Conservation (phyloP, 2,329 filamentous ascomycete species). For the Fusarium nisikadoi region DNA sequence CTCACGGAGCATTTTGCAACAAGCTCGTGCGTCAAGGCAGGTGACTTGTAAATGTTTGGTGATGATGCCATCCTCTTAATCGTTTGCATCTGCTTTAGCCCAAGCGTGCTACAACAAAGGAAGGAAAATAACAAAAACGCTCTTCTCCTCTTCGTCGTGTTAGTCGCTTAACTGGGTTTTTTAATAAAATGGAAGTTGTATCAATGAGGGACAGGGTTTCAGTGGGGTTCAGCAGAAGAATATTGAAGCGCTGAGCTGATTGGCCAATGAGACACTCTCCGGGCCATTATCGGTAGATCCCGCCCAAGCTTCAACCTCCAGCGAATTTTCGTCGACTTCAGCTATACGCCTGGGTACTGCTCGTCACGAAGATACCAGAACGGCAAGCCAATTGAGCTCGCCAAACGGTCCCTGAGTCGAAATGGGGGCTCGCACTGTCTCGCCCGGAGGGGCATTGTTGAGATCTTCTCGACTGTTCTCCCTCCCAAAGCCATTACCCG, state of each 20-base stretch:
- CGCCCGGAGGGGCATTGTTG: slow-evolving; percentile 76
- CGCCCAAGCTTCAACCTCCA: slow-evolving; percentile 33
- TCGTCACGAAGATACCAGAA: slow-evolving; percentile 35
- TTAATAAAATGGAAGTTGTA: slow-evolving; percentile 18
- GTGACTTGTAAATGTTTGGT: slow-evolving; percentile 61
- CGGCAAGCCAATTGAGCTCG: slow-evolving; percentile 48
- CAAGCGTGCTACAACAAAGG: neutral
- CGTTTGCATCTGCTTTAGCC: slow-evolving; percentile 44
- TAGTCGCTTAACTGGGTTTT: slow-evolving; percentile 18
- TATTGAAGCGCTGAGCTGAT: slow-evolving; percentile 11
- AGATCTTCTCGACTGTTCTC: slow-evolving; percentile 91
- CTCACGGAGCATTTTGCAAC: slow-evolving; percentile 83
- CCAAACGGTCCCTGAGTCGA: slow-evolving; percentile 41
- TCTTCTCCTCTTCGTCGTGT: slow-evolving; percentile 13
- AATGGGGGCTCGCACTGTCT: slow-evolving; percentile 55
- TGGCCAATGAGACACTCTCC: slow-evolving; percentile 36
- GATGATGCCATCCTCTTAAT: slow-evolving; percentile 59
- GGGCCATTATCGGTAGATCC: slow-evolving; percentile 49
- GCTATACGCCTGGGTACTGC: slow-evolving; percentile 25
- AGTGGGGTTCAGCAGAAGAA: slow-evolving; percentile 32
- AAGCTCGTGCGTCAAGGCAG: slow-evolving; percentile 82
- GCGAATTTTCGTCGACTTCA: slow-evolving; percentile 47
- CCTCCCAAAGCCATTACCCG: slow-evolving; percentile 78
- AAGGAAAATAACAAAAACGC: neutral
- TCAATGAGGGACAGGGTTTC: slow-evolving; percentile 28